Conservation (phyloP, 169 alveolate species). For the Sarcocystis neurona region DNA sequence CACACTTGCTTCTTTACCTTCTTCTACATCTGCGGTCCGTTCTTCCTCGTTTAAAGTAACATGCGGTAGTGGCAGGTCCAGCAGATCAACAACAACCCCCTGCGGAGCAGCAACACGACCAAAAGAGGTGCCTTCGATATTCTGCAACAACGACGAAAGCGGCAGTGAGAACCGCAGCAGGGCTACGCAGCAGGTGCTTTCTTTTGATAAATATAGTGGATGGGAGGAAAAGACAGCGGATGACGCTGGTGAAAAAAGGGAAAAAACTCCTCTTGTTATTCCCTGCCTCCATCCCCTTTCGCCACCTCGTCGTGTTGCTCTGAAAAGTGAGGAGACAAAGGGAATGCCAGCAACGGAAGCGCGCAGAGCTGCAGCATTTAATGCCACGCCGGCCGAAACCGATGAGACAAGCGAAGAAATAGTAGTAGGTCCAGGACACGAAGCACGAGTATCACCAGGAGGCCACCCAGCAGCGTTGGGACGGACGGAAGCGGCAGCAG, state of each 20-base stretch:
- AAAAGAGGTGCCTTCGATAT: neutral
- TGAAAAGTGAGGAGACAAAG: no score
- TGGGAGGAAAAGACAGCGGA: slow-evolving; percentile 17
- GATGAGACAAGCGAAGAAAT: neutral
- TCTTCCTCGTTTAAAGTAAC: neutral
- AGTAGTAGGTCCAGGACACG: neutral
- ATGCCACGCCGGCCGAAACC: neutral
- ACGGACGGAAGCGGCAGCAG: no score
- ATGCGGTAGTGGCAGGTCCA: neutral
- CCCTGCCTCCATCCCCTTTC: slow-evolving; percentile 15
- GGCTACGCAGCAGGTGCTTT: slow-evolving; percentile 14
- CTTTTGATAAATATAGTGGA: neutral
- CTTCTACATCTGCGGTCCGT: neutral
- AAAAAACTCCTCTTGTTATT: neutral
- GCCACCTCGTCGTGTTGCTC: neutral
- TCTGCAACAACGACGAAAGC: neutral
- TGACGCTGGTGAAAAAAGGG: no score
- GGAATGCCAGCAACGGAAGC: neutral
- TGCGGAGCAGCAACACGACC: neutral
- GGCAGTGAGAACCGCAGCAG: neutral
- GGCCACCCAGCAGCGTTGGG: no score
- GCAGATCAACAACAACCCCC: neutral
- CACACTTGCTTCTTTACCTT: neutral
- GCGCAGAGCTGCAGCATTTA: neutral
- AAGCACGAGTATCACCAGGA: neutral